Base-by-base conservation (phyloP, 495 filamentous ascomycete genomes). In the Trichoderma asperelloides region DNA sequence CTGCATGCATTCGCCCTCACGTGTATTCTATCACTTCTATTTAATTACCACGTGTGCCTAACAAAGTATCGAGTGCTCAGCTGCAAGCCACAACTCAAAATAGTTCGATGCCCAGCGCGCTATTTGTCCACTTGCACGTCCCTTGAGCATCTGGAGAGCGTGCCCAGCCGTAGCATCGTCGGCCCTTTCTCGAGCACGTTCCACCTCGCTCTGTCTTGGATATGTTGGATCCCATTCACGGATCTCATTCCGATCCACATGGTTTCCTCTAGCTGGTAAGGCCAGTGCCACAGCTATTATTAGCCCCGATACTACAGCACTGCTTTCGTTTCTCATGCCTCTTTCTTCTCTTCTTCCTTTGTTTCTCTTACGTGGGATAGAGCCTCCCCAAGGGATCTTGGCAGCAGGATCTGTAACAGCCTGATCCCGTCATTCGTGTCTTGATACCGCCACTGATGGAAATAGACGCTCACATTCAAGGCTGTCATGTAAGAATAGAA, bases 211-310 rank as follows among this genome's bases (percentile, higher is more conserved):
- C 33, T 37, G 33, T 37, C 33, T 37, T 37, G 33, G 9, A 37
- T 37, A 18, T 23, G 18, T 51, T 51, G 47, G 47, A n/a, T 60
- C 25, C 49, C 4, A 25, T 21, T 55, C 49, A 55, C 49, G 49
- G 18, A 55, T 55, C 49, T 55, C 21, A n/a, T 16, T 18, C 16
- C 55, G 55, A 60, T 60, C 55, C 27, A 60, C 55, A 60, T 15
- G 47, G 47, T 12, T 30, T 28, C 11, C 23, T 16, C n/a, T 55
- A 55, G 49, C 21, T 25, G n/a, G 8, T 37, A n/a, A 21, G 7
- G 18, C 49, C 49, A n/a, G 49, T 23, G 49, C 49, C n/a, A 55
- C 49, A 55, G 49, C 49, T 55, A 55, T 55, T 55, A n/a, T 55
- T 55, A 55, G 49, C n/a, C 0, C n/a, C n/a, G 21, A 37, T 37